Evolutionary conservation across 2,329 filamentous ascomycete genomes (phyloP).

Genomic region (Sporothrix brunneoviolacea): DNA sequence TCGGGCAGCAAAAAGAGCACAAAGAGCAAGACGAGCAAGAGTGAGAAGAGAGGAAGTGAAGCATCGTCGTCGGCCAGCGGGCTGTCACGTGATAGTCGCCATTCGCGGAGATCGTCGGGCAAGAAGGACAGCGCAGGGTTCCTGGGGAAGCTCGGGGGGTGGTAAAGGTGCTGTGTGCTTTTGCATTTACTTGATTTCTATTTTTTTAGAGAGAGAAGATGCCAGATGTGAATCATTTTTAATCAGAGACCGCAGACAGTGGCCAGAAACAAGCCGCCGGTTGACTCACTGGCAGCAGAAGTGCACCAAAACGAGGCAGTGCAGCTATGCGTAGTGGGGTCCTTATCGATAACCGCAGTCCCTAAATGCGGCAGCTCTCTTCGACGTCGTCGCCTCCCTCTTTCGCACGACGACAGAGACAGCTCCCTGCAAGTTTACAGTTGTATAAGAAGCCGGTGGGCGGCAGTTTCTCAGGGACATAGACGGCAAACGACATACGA

Average conservation of each 20-base stretch:
- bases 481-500: too few species aligned
- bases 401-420: too few species aligned
- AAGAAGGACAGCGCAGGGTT: background rate
- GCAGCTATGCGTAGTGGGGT: background rate
- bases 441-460: too few species aligned
- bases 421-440: too few species aligned
- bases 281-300: conserved; percentile 10
- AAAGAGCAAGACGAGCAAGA: background rate
- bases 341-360: conserved; percentile 11
- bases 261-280: conserved; percentile 4
- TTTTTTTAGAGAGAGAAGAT: too few species aligned
- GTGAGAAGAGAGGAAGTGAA: background rate
- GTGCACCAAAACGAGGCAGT: conserved; percentile 3
- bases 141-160: background rate
- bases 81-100: background rate
- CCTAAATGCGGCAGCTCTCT: too few species aligned
- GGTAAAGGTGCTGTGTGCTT: background rate
- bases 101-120: background rate
- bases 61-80: background rate
- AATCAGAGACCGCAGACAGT: too few species aligned
- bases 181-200: too few species aligned
- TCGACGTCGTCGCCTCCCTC: too few species aligned
- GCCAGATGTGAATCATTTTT: too few species aligned
- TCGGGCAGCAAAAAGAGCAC: background rate
- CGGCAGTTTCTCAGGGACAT: too few species aligned